These are phyloP conservation scores for Plasmopara halstedii DNA, from an alignment of 352 stramenopile species.

Conservation along the genomic window DNA sequence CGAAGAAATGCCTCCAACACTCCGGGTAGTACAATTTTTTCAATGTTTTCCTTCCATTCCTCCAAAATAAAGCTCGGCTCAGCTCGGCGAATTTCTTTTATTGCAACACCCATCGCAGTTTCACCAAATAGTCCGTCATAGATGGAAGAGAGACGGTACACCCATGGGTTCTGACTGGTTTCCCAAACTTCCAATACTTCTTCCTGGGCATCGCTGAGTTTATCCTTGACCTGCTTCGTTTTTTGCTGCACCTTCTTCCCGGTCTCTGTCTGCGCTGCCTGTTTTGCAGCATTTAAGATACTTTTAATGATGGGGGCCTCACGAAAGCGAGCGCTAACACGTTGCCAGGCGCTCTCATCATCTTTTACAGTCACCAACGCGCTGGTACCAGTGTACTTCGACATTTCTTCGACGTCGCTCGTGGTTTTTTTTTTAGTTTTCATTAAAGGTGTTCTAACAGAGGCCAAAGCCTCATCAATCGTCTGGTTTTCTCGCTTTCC, in stretches of 20 bases:
- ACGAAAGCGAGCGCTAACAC: slow-evolving; percentile 88
- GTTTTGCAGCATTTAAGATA: slow-evolving; percentile 76
- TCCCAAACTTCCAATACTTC: slow-evolving; percentile 94
- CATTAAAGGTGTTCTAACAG: slow-evolving; percentile 44
- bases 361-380: slow-evolving; percentile 88
- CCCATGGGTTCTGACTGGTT: slow-evolving; percentile 97
- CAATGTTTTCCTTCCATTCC: slow-evolving; percentile 93
- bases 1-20: slow-evolving; percentile 94
- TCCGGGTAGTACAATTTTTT: slow-evolving; percentile 89
- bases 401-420: slow-evolving; percentile 29
- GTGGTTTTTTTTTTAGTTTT: slow-evolving; percentile 29
- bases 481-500: slow-evolving; percentile 60
- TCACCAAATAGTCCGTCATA: slow-evolving; percentile 97
- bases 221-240: slow-evolving; percentile 72
- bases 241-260: slow-evolving; percentile 64
- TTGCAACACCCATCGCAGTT: slow-evolving; percentile 92
- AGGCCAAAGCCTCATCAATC: slow-evolving; percentile 69
- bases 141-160: slow-evolving; percentile 96
- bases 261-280: slow-evolving; percentile 66
- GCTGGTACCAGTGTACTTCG: slow-evolving; percentile 61
- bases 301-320: slow-evolving; percentile 94
- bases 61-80: slow-evolving; percentile 97
- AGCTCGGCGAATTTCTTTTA: slow-evolving; percentile 92
- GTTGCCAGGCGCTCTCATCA: slow-evolving; percentile 91
- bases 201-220: slow-evolving; percentile 72